Evolutionary conservation across 306 rosid genomes (phyloP).

Genomic region (Oemleria cerasiformis): DNA sequence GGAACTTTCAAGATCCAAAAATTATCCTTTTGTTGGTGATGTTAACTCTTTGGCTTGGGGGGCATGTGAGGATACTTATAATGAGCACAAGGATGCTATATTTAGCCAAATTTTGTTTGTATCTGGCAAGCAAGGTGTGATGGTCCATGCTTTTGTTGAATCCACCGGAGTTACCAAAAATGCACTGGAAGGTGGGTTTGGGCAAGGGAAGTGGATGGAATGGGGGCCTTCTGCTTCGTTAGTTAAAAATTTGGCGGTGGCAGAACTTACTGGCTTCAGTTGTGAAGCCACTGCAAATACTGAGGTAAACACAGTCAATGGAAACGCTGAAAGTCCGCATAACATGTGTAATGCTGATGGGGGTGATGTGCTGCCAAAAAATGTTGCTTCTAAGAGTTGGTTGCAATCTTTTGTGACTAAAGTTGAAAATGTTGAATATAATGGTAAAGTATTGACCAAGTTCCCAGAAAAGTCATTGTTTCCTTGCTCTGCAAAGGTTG

Average conservation of each 20-base stretch:
- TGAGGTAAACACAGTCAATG: slow-evolving; percentile 30
- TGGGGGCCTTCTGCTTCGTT: slow-evolving; percentile 62
- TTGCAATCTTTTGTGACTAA: slow-evolving; percentile 59
- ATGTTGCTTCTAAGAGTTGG: slow-evolving; percentile 51
- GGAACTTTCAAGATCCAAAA: slow-evolving; percentile 40
- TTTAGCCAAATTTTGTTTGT: slow-evolving; percentile 80
- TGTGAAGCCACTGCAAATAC: slow-evolving; percentile 31
- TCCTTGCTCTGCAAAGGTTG: slow-evolving; percentile 68
- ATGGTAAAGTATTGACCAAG: slow-evolving; percentile 54
- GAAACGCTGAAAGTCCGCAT: slow-evolving; percentile 34
- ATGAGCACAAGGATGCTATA: slow-evolving; percentile 55
- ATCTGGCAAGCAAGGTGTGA: slow-evolving; percentile 73
- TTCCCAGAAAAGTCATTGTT: slow-evolving; percentile 63
- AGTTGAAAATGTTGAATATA: slow-evolving; percentile 53
- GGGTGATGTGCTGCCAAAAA: slow-evolving; percentile 28
- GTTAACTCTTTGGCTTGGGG: slow-evolving; percentile 89
- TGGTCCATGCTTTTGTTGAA: slow-evolving; percentile 71
- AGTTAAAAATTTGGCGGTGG: slow-evolving; percentile 34
- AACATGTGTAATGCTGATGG: slow-evolving; percentile 12
- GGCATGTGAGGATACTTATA: slow-evolving; percentile 55
- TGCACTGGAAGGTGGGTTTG: slow-evolving; percentile 40
- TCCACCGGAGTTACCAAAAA: slow-evolving; percentile 25
- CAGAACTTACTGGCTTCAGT: slow-evolving; percentile 36
- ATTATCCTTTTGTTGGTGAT: slow-evolving; percentile 59
- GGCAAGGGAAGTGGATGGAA: slow-evolving; percentile 79